Conservation (phyloP, 768 basidiomycete species). For the Coprinopsis sp. region DNA sequence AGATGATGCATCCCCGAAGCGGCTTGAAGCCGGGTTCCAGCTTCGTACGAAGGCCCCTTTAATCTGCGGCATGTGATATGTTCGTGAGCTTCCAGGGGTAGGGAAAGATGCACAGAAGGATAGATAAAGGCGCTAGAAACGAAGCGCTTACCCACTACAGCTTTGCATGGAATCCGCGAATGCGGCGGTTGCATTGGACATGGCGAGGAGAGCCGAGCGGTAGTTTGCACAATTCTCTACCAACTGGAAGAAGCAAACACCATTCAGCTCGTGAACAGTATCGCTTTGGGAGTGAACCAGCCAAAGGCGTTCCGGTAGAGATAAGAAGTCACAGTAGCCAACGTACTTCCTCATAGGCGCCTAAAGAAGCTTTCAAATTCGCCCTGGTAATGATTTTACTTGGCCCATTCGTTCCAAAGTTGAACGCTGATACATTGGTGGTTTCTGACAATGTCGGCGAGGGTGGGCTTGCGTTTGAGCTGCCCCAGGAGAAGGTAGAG, state of each 20-base stretch:
- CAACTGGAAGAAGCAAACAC: conserved; percentile 42
- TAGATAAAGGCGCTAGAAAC: neutral
- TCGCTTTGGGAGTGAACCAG: too few relatives aligned
- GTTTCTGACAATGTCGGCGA: conserved; percentile 83
- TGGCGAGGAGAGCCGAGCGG: conserved; percentile 71
- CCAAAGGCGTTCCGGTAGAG: too few relatives aligned
- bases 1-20: conserved; percentile 88
- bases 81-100: too few relatives aligned
- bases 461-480: conserved; percentile 53
- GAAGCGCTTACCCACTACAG: conserved; percentile 65
- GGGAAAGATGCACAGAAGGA: neutral
- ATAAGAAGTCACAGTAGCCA: neutral
- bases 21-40: conserved; percentile 78
- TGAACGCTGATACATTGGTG: conserved; percentile 73
- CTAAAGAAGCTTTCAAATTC: conserved; percentile 71
- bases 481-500: conserved; percentile 42
- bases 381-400: conserved; percentile 78
- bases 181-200: conserved; percentile 78
- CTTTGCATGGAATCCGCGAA: conserved; percentile 86
- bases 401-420: conserved; percentile 71
- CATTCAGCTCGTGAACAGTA: conserved; percentile 6
- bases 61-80: conserved; percentile 37
- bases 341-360: conserved; percentile 77
- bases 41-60: conserved; percentile 76
- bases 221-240: conserved; percentile 74